Conservation (phyloP, 2,329 filamentous ascomycete species). For the Nigrospora sphaerica region DNA sequence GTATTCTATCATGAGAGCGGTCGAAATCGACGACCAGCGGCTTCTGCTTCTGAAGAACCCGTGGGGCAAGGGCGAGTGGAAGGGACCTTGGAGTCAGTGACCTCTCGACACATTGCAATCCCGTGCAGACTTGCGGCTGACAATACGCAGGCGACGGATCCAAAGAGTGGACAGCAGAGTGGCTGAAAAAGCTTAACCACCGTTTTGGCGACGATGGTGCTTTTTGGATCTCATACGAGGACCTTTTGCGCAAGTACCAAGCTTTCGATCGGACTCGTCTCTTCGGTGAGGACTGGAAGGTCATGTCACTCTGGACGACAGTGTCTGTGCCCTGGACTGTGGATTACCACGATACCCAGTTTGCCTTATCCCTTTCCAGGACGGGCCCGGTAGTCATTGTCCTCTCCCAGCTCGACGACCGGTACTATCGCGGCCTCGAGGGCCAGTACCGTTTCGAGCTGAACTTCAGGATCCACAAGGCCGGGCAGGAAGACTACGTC, state of each 20-base stretch:
- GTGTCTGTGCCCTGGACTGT: constrained; percentile 48
- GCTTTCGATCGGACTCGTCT: constrained; percentile 52
- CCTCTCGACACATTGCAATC: too few species aligned
- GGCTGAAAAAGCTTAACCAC: constrained; percentile 65
- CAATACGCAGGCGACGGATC: constrained; percentile 55
- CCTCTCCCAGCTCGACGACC: constrained; percentile 48
- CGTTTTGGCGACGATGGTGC: constrained; percentile 71
- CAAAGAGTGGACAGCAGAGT: constrained; percentile 77
- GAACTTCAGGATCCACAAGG: constrained; percentile 46
- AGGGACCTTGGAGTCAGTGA: constrained; percentile 60
- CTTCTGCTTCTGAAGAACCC: constrained; percentile 66
- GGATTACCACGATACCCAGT: constrained; percentile 48
- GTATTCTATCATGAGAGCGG: constrained; percentile 52
- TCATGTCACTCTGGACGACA: constrained; percentile 40
- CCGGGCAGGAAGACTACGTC: constrained; percentile 43
- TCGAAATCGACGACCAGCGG: constrained; percentile 54
- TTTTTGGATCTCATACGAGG: constrained; percentile 53
- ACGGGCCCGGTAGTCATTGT: constrained; percentile 47
- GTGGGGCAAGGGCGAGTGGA: constrained; percentile 78
- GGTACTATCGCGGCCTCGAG: constrained; percentile 50
- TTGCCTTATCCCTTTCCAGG: constrained; percentile 41
- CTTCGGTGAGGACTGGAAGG: constrained; percentile 47
- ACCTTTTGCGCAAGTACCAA: constrained; percentile 52
- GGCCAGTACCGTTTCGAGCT: constrained; percentile 50
- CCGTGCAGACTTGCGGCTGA: constrained; percentile 8